Conservation (phyloP, 495 filamentous ascomycete species). For the Neurospora pannonica region DNA sequence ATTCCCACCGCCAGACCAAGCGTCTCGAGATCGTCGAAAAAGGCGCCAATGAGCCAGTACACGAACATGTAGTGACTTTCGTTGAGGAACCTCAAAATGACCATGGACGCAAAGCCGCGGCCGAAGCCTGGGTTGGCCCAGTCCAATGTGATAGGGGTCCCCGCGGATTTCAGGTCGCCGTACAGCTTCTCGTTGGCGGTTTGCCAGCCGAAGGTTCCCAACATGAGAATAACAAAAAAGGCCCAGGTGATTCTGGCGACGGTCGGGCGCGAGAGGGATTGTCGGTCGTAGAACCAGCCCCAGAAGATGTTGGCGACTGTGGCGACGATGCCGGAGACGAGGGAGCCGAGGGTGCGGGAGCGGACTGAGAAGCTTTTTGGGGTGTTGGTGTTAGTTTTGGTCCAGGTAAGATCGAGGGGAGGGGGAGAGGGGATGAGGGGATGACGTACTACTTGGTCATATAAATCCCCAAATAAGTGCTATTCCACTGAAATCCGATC, state of each 20-base stretch:
- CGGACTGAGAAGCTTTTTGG: conserved; percentile 42
- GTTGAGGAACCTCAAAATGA: conserved; percentile 31
- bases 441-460: conserved; percentile 39
- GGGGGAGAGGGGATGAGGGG: background rate
- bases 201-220: conserved; percentile 29
- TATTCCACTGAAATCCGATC: conserved; percentile 46
- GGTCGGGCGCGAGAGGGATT: conserved; percentile 21
- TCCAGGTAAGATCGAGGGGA: background rate
- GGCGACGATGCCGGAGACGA: conserved; percentile 37
- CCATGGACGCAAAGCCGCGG: conserved; percentile 30
- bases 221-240: conserved; percentile 24
- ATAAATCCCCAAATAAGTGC: conserved; percentile 49
- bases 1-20: conserved; percentile 39
- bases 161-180: conserved; percentile 2
- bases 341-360: conserved; percentile 39
- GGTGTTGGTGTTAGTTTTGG: background rate
- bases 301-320: conserved; percentile 40
- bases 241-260: conserved; percentile 28
- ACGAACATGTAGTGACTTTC: conserved; percentile 37
- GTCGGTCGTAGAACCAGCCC: conserved; percentile 38
- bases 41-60: conserved; percentile 42
- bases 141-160: conserved; percentile 24
- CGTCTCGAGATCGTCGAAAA: conserved; percentile 40
- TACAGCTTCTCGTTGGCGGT: conserved; percentile 31
- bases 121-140: conserved; percentile 32